Conservation (phyloP, 2,329 filamentous ascomycete species). For the Fusarium haematococcum region DNA sequence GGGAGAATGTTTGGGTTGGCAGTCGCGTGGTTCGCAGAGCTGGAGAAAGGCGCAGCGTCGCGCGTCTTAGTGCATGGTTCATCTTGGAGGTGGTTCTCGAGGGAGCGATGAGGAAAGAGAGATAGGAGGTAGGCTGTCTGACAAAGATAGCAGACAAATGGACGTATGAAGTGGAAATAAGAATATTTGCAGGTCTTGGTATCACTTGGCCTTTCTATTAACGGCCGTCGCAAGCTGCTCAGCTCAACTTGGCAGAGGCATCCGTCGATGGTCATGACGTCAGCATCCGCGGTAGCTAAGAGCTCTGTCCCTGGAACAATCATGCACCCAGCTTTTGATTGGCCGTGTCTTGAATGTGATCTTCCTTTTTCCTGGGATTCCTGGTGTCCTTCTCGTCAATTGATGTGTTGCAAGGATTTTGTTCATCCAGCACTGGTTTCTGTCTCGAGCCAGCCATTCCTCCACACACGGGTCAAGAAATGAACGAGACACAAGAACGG, state of each 20-base stretch:
- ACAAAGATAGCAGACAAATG: neutral
- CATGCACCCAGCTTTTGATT: conserved; percentile 25
- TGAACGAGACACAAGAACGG: neutral
- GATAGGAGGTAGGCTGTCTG: neutral
- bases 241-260: conserved; percentile 9
- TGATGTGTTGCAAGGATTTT: neutral
- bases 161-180: conserved; percentile 23
- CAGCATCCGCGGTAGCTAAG: conserved; percentile 17
- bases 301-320: conserved; percentile 25
- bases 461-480: neutral
- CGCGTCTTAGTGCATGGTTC: conserved; percentile 35
- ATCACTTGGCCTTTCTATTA: conserved; percentile 19
- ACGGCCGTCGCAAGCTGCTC: conserved; percentile 9
- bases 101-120: neutral
- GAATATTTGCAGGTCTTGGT: conserved; percentile 6
- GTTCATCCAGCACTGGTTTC: neutral
- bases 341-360: neutral
- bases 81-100: conserved; percentile 20
- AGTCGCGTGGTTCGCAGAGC: conserved; percentile 11
- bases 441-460: neutral
- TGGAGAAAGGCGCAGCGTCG: conserved; percentile 31
- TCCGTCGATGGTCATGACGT: conserved; percentile 25
- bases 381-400: neutral
- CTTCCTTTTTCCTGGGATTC: neutral
- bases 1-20: conserved; percentile 4